These are phyloP conservation scores for Ophiostoma australiae DNA, from an alignment of 2,329 filamentous ascomycete genomes.

Conservation along the genomic window DNA sequence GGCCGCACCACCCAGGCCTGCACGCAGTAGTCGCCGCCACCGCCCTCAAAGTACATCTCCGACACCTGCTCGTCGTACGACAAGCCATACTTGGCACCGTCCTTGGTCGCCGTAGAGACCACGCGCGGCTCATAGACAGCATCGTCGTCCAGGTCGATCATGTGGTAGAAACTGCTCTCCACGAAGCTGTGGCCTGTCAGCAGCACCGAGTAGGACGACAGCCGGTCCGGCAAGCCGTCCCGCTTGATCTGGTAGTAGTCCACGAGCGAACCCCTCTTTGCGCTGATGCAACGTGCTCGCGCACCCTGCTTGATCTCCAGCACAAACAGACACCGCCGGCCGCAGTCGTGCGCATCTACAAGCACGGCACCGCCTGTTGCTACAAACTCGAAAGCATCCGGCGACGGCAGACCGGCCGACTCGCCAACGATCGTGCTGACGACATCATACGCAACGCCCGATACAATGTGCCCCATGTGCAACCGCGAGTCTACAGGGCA, in stretches of 20 bases:
- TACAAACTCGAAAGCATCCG: slow-evolving; percentile 35
- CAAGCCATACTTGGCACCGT: slow-evolving; percentile 35
- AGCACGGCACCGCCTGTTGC: slow-evolving; percentile 35
- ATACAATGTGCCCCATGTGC: slow-evolving; percentile 33
- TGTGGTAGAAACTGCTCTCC: slow-evolving; percentile 38
- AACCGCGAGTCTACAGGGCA: slow-evolving; percentile 32
- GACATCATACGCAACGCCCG: slow-evolving; percentile 33
- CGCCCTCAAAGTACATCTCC: slow-evolving; percentile 41
- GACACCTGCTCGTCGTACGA: slow-evolving; percentile 35
- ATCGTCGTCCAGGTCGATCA: slow-evolving; percentile 31
- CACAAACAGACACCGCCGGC: slow-evolving; percentile 34
- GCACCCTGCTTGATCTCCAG: slow-evolving; percentile 34
- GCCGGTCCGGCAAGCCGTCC: slow-evolving; percentile 17
- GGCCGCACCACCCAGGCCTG: slow-evolving; percentile 41
- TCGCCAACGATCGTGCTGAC: slow-evolving; percentile 29
- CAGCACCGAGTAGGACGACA: slow-evolving; percentile 31
- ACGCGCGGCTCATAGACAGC: slow-evolving; percentile 28
- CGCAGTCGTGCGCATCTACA: slow-evolving; percentile 35
- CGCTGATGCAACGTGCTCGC: slow-evolving; percentile 27
- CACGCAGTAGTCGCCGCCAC: slow-evolving; percentile 32
- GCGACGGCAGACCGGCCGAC: slow-evolving; percentile 28
- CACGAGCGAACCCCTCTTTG: slow-evolving; percentile 28
- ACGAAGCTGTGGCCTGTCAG: slow-evolving; percentile 38
- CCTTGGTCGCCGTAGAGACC: slow-evolving; percentile 34
- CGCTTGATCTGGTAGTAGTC: slow-evolving; percentile 31